Percentiles rank a stretch among this genome's conserved stretches.
phyloP scores from a whole-genome alignment of 805 yeast species.

The Kodamaea sagamina region DNA sequence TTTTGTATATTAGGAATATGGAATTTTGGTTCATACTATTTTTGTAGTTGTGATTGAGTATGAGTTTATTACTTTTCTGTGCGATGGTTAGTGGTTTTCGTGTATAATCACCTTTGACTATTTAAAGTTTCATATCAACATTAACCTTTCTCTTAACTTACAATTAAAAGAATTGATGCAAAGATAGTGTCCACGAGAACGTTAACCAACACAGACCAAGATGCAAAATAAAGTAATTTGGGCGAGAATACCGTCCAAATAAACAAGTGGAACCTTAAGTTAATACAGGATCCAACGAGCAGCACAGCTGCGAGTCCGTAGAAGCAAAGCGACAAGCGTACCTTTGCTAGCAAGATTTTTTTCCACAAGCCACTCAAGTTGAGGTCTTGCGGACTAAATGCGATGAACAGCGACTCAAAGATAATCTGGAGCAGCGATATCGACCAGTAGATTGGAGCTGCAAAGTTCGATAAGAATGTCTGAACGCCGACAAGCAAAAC shows the following conservation, averaged over 20 bases:
- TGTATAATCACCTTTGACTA: too few relatives aligned
- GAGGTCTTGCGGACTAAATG: conserved; percentile 19
- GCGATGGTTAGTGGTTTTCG: too few relatives aligned
- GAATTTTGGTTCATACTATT: too few relatives aligned
- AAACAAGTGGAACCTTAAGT: conserved; percentile 80
- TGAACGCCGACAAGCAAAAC: conserved; percentile 71
- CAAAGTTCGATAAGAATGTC: conserved; percentile 82
- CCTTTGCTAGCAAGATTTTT: conserved; percentile 36
- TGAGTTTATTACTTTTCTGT: too few relatives aligned
- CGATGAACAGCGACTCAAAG: conserved; percentile 32
- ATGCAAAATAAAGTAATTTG: conserved; percentile 74
- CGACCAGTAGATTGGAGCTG: conserved; percentile 84
- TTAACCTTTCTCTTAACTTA: neutral
- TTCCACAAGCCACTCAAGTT: conserved; percentile 27
- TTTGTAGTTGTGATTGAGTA: too few relatives aligned
- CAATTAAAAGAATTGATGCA: neutral
- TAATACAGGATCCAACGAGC: conserved; percentile 67
- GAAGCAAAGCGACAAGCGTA: conserved; percentile 48
- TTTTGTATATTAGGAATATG: neutral
- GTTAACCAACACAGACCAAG: conserved; percentile 64
- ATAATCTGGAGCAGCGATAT: conserved; percentile 45
- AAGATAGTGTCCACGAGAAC: conserved; percentile 33
- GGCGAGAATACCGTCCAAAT: conserved; percentile 99
- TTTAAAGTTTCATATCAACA: too few relatives aligned
- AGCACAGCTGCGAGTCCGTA: conserved; percentile 61